Evolutionary conservation across 768 basidiomycete species (phyloP), one percentile per base, ranked within the genome.

Genomic region (Kondoa subrosea): DNA sequence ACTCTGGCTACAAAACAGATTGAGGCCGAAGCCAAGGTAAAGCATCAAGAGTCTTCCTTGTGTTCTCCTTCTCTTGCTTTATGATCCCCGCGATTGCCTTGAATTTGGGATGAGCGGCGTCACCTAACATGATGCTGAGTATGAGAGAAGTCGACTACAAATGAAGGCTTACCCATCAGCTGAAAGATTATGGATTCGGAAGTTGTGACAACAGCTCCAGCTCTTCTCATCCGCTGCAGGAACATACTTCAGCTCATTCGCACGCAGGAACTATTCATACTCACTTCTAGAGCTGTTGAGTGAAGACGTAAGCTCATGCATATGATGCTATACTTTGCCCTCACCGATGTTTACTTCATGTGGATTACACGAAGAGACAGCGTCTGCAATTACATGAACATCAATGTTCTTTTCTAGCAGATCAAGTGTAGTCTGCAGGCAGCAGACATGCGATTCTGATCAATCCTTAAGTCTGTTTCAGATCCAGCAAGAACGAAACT

Each of bases 151-250:
- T 57, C 2, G 21, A 60, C 3, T 2, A 16, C 27, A 34, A 15
- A 27, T 26, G 21, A 16, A 12, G 17, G 17, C 78, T 66, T 72
- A 84, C 85, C 80, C 75, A 89, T 83, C 4, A 92, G 79, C 72
- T 89, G 84, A 75, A 89, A 93, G 1, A 85, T 81, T 2, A 86
- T 76, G 67, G 87, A 87, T 75, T 95, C 91, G 74, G 87, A 88
- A 0, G 88, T 89, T 1, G 85, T 84, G 64, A 93, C 80, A 56
- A 83, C 78, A 1, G 84, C 89, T 0, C 91, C 91, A 0, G 75
- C 75, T 27, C 75, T 73, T 8, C 75, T 67, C 71, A 79, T 74
- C 3, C 76, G 65, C 69, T 77, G 70, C 15, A 57, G 34, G n/a
- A n/a, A n/a, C n/a, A 32, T 1, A 12, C 40, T 25, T 66, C 15